These are phyloP conservation scores for Kwoniella heveanensis DNA, from an alignment of 768 basidiomycete species.

Conservation along the genomic window DNA sequence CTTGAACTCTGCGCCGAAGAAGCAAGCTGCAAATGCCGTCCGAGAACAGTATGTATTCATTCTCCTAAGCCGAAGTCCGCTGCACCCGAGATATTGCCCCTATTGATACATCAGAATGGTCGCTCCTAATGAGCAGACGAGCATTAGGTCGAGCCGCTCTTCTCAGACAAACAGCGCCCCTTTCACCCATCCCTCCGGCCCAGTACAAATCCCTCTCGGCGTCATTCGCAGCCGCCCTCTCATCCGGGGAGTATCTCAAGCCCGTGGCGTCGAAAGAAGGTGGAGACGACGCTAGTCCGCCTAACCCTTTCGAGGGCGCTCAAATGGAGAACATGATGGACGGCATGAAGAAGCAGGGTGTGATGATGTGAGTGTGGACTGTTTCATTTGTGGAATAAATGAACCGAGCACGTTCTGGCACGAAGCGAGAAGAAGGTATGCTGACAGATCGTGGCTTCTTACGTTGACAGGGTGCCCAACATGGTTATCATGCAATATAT, in stretches of 20 bases:
- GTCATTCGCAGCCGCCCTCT: constrained; percentile 45
- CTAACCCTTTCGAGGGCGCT: constrained; percentile 86
- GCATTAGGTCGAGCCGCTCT: constrained; percentile 75
- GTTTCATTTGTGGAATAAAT: too few relatives aligned
- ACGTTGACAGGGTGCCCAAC: constrained; percentile 58
- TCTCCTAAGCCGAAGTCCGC: too few relatives aligned
- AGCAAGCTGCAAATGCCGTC: constrained; percentile 71
- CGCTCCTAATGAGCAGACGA: too few relatives aligned
- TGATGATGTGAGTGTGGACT: constrained; percentile 94
- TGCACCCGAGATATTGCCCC: too few relatives aligned
- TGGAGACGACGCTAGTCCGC: constrained; percentile 59
- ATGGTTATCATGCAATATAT: constrained; percentile 99
- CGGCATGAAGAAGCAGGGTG: constrained; percentile 98
- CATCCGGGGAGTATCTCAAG: constrained; percentile 77
- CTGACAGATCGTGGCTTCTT: not conserved
- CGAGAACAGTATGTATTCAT: constrained; percentile 99
- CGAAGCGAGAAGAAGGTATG: too few relatives aligned
- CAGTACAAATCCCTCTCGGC: constrained; percentile 54
- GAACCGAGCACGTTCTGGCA: too few relatives aligned
- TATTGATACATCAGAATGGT: not conserved
- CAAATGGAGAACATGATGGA: constrained; percentile 99
- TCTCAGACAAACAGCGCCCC: constrained; percentile 74
- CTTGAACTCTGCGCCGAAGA: constrained; percentile 81
- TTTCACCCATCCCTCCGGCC: constrained; percentile 68
- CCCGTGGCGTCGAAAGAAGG: constrained; percentile 66